Base-by-base conservation (phyloP, 345 rosid species). In the Rhodamnia argentea region DNA sequence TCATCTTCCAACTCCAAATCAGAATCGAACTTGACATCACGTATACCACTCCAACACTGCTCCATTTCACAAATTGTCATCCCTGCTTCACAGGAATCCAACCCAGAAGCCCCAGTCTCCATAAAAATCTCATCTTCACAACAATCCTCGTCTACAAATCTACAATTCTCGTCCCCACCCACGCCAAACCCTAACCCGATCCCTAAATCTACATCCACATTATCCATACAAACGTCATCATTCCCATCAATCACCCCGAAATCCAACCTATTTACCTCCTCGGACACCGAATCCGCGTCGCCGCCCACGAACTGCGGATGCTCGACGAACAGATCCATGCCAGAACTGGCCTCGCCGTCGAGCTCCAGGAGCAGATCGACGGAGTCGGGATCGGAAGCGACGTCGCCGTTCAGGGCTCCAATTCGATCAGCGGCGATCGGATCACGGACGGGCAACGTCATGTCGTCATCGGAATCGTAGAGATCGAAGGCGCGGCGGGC, bases 241-340 rank as follows among this genome's bases (percentile, higher is more conserved):
- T 82, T 57, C 10, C 86, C 94, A 11, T 92, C 93, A 15, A 91
- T 84, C 64, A 89, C 90, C 70, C 95, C 95, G 22, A 90, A 86
- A 59, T 83, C 90, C 47, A 88, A 86, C 16, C 62, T 86, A 15
- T 57, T 83, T 53, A 90, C 85, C 23, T 92, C 87, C 82, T 90
- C 94, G 50, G 87, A 83, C 15, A 86, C 85, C 87, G 88, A 87
- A 59, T 84, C 90, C 55, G 89, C 84, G 47, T 40, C 87, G 85
- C 82, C 87, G 85, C 83, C 87, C 59, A 83, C 85, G 32, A 92
- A 22, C 81, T 89, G 92, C 87, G 95, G 94, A 83, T 94, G 96
- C 90, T 95, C 98, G 83, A 93, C 96, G 58, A 94, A 89, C 88
- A 94, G 93, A 93, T 96, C 97, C 96, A 95, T 91, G 81, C 94